These are phyloP conservation scores for Hypoxylon lenormandii DNA, from an alignment of 495 filamentous ascomycete species.

Conservation along the genomic window DNA sequence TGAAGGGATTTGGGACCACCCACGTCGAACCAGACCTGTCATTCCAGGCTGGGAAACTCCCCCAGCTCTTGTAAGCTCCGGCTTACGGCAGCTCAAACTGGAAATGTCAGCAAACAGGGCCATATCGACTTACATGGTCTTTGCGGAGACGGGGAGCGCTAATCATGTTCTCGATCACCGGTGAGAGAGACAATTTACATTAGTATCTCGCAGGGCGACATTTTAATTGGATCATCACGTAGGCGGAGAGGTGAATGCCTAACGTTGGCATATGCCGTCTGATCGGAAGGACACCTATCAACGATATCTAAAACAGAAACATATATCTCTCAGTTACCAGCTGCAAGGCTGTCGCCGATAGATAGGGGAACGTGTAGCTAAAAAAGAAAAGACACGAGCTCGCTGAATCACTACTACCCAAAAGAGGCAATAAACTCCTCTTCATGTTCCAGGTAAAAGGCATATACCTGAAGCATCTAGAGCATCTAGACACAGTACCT, in stretches of 20 bases:
- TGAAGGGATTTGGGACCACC: slow-evolving; percentile 31
- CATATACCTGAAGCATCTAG: slow-evolving; percentile 23
- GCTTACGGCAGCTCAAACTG: slow-evolving; percentile 39
- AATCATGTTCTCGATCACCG: slow-evolving; percentile 25
- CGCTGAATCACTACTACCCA: slow-evolving; percentile 37
- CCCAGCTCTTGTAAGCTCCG: slow-evolving; percentile 33
- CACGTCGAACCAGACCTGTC: slow-evolving; percentile 26
- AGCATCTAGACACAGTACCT: too few species aligned
- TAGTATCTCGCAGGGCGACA: background rate
- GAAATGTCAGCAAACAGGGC: slow-evolving; percentile 28
- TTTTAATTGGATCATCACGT: slow-evolving; percentile 24
- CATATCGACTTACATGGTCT: slow-evolving; percentile 5
- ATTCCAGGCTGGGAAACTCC: slow-evolving; percentile 1
- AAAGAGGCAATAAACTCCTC: slow-evolving; percentile 21
- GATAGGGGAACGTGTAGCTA: slow-evolving; percentile 33
- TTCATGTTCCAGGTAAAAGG: slow-evolving; percentile 13
- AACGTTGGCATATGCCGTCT: slow-evolving; percentile 34
- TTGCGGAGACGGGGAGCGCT: slow-evolving; percentile 3
- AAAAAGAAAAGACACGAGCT: slow-evolving; percentile 16
- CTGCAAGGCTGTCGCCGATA: slow-evolving; percentile 43
- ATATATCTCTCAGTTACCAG: slow-evolving; percentile 31
- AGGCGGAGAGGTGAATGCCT: slow-evolving; percentile 23
- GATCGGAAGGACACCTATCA: slow-evolving; percentile 32
- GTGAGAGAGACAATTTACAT: slow-evolving; percentile 11
- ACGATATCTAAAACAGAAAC: slow-evolving; percentile 25